Percentiles rank a stretch among this genome's conserved stretches.
Evolutionary conservation across 345 rosid species (phyloP).

Genomic region (Syzygium jambos): DNA sequence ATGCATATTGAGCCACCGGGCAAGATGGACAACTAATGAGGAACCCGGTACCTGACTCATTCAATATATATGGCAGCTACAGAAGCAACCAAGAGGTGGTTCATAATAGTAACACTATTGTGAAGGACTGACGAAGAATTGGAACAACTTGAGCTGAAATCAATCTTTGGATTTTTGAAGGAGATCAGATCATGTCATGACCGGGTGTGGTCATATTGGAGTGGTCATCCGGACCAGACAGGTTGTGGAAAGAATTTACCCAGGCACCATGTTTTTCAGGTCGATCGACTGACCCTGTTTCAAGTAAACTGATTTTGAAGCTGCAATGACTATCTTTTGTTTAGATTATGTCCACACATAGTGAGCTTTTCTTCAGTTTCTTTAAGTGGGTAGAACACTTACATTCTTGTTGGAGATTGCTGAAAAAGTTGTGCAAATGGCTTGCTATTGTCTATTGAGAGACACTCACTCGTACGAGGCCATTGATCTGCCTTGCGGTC

Average conservation of each 20-base stretch:
- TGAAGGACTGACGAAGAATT: neutral
- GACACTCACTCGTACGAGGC: neutral
- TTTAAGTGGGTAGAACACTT: neutral
- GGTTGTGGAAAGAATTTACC: neutral
- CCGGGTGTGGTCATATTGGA: neutral
- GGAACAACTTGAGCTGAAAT: neutral
- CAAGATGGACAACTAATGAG: neutral
- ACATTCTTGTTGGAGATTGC: neutral
- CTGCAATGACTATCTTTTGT: neutral
- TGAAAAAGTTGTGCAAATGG: neutral
- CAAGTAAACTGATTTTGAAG: neutral
- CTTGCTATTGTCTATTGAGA: neutral
- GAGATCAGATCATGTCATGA: neutral
- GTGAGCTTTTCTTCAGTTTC: neutral
- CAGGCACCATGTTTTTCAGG: neutral
- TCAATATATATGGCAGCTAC: neutral
- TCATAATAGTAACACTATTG: neutral
- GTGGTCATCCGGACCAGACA: neutral
- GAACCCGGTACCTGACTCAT: neutral
- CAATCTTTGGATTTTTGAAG: neutral
- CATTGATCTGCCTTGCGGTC: constrained; percentile 73
- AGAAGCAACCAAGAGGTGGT: neutral
- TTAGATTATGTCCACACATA: neutral
- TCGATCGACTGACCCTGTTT: neutral
- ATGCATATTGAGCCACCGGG: neutral